Evolutionary conservation across 495 filamentous ascomycete genomes (phyloP).

Genomic region (Aspergillus kassunensis): DNA sequence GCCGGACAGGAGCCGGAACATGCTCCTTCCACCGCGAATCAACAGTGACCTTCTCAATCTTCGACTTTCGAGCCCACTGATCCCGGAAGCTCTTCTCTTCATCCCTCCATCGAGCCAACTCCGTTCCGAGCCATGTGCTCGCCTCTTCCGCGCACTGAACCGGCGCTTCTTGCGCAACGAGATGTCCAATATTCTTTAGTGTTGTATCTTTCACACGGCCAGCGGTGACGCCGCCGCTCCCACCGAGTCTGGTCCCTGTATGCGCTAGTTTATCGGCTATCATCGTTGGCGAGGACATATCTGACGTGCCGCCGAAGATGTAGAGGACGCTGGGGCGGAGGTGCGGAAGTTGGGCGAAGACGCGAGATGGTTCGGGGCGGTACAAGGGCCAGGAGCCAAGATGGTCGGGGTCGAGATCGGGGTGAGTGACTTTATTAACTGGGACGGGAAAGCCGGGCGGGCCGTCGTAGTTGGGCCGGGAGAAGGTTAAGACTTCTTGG

Average conservation of each 20-base stretch:
- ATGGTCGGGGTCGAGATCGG: slow-evolving; percentile 41
- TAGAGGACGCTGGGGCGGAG: slow-evolving; percentile 80
- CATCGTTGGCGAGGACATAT: slow-evolving; percentile 53
- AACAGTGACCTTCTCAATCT: slow-evolving; percentile 55
- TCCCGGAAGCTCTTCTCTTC: slow-evolving; percentile 58
- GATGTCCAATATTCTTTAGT: slow-evolving; percentile 67
- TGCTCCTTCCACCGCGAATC: slow-evolving; percentile 52
- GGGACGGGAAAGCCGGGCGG: slow-evolving; percentile 29
- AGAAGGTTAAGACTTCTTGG: slow-evolving; percentile 61
- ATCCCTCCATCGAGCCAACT: slow-evolving; percentile 59
- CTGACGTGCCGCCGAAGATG: slow-evolving; percentile 66
- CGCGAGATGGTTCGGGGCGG: slow-evolving; percentile 62
- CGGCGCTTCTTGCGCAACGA: slow-evolving; percentile 79
- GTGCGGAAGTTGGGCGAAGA: slow-evolving; percentile 60
- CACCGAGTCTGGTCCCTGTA: slow-evolving; percentile 46
- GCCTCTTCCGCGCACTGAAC: slow-evolving; percentile 59
- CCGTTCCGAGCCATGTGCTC: slow-evolving; percentile 57
- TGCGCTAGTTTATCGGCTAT: slow-evolving; percentile 41
- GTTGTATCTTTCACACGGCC: slow-evolving; percentile 68
- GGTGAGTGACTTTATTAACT: slow-evolving; percentile 42
- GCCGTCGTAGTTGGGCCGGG: slow-evolving; percentile 49
- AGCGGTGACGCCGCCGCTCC: slow-evolving; percentile 47
- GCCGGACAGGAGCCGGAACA: slow-evolving; percentile 41
- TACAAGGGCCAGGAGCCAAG: slow-evolving; percentile 62
- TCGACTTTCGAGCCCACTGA: slow-evolving; percentile 47